Conservation (phyloP, 2,329 filamentous ascomycete species). For the Rhinocladiella similis region DNA sequence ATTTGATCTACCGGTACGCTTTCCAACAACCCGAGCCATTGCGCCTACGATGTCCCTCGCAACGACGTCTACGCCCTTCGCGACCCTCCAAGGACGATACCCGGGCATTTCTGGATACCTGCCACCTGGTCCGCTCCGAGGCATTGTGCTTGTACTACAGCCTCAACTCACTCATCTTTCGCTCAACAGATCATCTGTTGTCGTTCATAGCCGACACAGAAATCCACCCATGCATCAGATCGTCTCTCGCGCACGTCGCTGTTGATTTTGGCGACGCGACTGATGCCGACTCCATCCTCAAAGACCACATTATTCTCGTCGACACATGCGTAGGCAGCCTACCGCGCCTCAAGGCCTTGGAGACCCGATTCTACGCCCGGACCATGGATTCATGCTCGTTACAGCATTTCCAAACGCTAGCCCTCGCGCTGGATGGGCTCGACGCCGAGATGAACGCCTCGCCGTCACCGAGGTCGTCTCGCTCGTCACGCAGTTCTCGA, state of each 20-base stretch:
- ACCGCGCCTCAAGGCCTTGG: constrained; percentile 19
- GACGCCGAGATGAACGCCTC: constrained; percentile 25
- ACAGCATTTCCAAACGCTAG: constrained; percentile 23
- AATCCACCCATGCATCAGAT: constrained; percentile 22
- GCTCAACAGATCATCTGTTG: constrained; percentile 15
- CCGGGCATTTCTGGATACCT: constrained; percentile 21
- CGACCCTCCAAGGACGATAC: constrained; percentile 22
- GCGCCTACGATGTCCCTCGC: constrained; percentile 18
- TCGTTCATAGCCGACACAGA: constrained; percentile 20
- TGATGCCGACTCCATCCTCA: constrained; percentile 22
- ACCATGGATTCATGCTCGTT: constrained; percentile 19
- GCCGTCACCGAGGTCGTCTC: constrained; percentile 19
- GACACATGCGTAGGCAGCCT: constrained; percentile 22
- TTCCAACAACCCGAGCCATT: constrained; percentile 15
- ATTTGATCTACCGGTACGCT: constrained; percentile 24
- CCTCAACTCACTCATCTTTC: constrained; percentile 24
- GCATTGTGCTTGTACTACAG: constrained; percentile 25
- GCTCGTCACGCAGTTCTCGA: constrained; percentile 14
- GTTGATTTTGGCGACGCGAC: constrained; percentile 24
- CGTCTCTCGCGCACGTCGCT: constrained; percentile 20
- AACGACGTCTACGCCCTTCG: constrained; percentile 23
- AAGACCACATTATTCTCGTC: constrained; percentile 25
- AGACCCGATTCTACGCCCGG: constrained; percentile 26
- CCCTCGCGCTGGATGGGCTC: constrained; percentile 21
- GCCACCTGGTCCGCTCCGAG: constrained; percentile 19